A percentile compares a stretch with the other conserved stretches of the same genome.
Evolutionary conservation across 1,284 basidiomycete genomes (phyloP).

Genomic region (Macrocystidia cucumis): DNA sequence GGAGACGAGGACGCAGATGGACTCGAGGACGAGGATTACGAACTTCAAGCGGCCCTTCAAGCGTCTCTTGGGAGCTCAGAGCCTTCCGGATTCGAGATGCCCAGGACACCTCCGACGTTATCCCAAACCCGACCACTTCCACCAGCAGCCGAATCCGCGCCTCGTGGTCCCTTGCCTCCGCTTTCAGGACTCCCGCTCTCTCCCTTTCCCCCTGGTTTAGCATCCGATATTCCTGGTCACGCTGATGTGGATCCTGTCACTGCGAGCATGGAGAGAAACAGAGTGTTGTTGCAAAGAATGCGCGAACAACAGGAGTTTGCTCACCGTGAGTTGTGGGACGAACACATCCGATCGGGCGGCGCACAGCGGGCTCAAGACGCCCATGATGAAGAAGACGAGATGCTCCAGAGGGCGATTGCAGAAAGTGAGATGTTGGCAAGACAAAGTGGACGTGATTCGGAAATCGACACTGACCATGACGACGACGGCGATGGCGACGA

Average conservation of each 20-base stretch:
- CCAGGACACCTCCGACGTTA: slow-evolving; percentile 1
- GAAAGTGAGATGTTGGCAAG: slow-evolving; percentile 52
- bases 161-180: background rate
- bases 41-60: slow-evolving; percentile 79
- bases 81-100: slow-evolving; percentile 4
- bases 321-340: slow-evolving; percentile 50
- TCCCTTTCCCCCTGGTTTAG: background rate
- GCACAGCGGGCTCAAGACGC: slow-evolving; percentile 24
- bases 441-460: slow-evolving; percentile 21
- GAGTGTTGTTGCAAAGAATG: slow-evolving; percentile 56
- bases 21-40: slow-evolving; percentile 80
- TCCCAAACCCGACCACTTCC: slow-evolving; percentile 3
- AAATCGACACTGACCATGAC: slow-evolving; percentile 58
- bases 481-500: slow-evolving; percentile 10
- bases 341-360: too few species aligned
- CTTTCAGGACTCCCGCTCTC: background rate
- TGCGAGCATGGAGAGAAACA: slow-evolving; percentile 60
- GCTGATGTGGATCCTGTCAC: slow-evolving; percentile 50
- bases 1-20: slow-evolving; percentile 21
- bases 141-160: slow-evolving; percentile 1
- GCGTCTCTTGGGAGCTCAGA: slow-evolving; percentile 50
- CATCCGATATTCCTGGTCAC: slow-evolving; percentile 14
- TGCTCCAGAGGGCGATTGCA: slow-evolving; percentile 56
- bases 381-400: slow-evolving; percentile 46
- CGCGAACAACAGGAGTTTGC: slow-evolving; percentile 62